Conservation (phyloP, 495 filamentous ascomycete species). For the Podospora didyma region DNA sequence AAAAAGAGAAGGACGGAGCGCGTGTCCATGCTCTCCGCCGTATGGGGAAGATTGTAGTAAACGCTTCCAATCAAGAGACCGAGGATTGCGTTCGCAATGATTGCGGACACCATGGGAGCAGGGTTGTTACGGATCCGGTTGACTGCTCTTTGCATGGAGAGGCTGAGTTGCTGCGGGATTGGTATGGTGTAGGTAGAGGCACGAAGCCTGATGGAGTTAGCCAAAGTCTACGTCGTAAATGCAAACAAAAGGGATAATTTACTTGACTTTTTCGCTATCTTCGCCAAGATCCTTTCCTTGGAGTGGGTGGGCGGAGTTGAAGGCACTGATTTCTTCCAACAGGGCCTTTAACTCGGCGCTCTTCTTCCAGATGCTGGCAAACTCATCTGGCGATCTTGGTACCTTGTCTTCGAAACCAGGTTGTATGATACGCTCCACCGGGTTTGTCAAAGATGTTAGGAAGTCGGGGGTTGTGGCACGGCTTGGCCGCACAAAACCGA, state of each 20-base stretch:
- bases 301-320: constrained; percentile 44
- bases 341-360: constrained; percentile 46
- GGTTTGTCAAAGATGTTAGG: constrained; percentile 67
- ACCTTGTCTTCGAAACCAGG: constrained; percentile 54
- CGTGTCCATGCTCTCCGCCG: constrained; percentile 55
- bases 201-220: neutral
- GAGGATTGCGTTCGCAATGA: constrained; percentile 59
- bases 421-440: constrained; percentile 58
- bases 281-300: neutral
- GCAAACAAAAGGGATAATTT: too few species aligned
- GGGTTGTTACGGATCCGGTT: constrained; percentile 52
- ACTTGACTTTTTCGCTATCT: neutral
- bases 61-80: constrained; percentile 61
- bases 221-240: neutral
- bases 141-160: constrained; percentile 58
- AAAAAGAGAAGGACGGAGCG: constrained; percentile 66
- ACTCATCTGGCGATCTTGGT: constrained; percentile 61
- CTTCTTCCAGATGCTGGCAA: constrained; percentile 40
- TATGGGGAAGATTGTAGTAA: constrained; percentile 57
- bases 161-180: constrained; percentile 47
- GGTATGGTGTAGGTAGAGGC: constrained; percentile 48
- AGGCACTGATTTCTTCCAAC: constrained; percentile 55
- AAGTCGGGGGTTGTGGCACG: constrained; percentile 62
- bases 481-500: constrained; percentile 49
- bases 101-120: constrained; percentile 49